A percentile compares a stretch with the other conserved stretches of the same genome.
These are phyloP conservation scores for Metarhizium anisopliae DNA, from an alignment of 2,329 filamentous ascomycete genomes.

Conservation along the genomic window DNA sequence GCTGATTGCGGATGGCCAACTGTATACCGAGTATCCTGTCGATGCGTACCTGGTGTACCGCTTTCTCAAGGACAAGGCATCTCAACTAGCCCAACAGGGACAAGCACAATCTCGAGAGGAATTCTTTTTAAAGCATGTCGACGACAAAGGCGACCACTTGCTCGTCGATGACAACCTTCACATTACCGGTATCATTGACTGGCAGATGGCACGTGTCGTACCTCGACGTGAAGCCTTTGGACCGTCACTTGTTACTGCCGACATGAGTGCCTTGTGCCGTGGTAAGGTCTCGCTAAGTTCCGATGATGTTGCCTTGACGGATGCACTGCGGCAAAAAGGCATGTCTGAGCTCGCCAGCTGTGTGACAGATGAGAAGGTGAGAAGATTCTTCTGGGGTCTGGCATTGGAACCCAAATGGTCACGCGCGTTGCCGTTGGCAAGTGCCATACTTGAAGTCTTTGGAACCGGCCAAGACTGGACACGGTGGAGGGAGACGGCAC, in stretches of 20 bases:
- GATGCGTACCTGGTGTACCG: no score
- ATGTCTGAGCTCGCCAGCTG: neutral
- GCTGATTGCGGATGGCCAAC: no score
- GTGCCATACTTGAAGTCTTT: slow-evolving; percentile 11
- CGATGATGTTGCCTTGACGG: no score
- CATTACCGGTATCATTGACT: slow-evolving; percentile 26
- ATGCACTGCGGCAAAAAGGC: slow-evolving; percentile 7
- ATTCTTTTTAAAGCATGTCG: no score
- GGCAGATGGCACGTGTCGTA: slow-evolving; percentile 13
- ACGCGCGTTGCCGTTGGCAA: slow-evolving; percentile 11
- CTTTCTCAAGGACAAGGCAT: no score
- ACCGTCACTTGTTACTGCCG: slow-evolving; percentile 9
- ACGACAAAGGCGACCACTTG: no score
- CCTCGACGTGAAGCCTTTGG: slow-evolving; percentile 11
- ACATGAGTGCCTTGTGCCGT: slow-evolving; percentile 3
- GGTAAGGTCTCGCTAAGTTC: no score
- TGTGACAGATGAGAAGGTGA: slow-evolving; percentile 10
- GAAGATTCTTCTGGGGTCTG: slow-evolving; percentile 15
- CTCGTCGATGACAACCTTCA: slow-evolving; percentile 21
- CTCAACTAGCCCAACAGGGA: no score
- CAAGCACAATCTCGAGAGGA: no score
- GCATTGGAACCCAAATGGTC: slow-evolving; percentile 11
- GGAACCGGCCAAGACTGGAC: slow-evolving; percentile 7
- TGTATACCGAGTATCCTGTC: no score
- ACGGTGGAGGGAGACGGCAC: slow-evolving; percentile 6